Percentiles rank a stretch among this genome's conserved stretches.
Evolutionary conservation across 306 rosid genomes (phyloP).

Genomic region (Ormosia semicastrata): DNA sequence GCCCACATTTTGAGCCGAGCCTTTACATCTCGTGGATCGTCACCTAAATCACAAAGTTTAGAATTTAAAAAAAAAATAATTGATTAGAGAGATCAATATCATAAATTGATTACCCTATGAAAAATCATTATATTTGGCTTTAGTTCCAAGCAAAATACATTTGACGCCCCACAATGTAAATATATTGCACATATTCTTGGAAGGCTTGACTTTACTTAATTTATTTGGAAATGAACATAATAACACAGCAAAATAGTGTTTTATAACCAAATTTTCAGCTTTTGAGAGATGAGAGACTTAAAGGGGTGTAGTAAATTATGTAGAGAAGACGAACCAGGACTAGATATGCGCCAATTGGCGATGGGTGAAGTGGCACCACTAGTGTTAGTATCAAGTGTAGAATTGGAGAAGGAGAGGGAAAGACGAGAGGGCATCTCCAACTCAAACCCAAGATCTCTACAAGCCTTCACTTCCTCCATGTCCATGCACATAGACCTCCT

Average conservation of each 20-base stretch:
- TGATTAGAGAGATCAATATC: neutral
- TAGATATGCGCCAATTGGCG: constrained; percentile 69
- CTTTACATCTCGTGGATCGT: constrained; percentile 82
- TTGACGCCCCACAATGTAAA: neutral
- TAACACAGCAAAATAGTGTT: neutral
- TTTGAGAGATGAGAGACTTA: no score
- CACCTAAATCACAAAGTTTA: constrained; percentile 45
- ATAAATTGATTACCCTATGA: no score
- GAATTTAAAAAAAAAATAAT: neutral
- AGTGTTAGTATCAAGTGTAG: constrained; percentile 50
- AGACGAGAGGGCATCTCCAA: constrained; percentile 52
- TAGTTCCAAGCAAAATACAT: neutral
- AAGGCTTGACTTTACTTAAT: no score
- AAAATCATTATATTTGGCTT: neutral
- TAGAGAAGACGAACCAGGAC: constrained; percentile 49
- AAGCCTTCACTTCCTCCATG: constrained; percentile 84
- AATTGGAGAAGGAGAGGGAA: constrained; percentile 33
- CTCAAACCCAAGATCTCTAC: constrained; percentile 86
- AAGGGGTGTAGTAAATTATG: no score
- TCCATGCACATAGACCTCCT: constrained; percentile 68
- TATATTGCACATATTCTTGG: neutral
- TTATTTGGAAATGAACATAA: neutral
- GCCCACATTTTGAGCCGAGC: constrained; percentile 94
- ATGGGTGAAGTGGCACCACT: constrained; percentile 83
- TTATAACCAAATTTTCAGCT: no score